These are phyloP conservation scores for Skeletonema tropicum DNA, from an alignment of 108 stramenopile species.

Conservation along the genomic window DNA sequence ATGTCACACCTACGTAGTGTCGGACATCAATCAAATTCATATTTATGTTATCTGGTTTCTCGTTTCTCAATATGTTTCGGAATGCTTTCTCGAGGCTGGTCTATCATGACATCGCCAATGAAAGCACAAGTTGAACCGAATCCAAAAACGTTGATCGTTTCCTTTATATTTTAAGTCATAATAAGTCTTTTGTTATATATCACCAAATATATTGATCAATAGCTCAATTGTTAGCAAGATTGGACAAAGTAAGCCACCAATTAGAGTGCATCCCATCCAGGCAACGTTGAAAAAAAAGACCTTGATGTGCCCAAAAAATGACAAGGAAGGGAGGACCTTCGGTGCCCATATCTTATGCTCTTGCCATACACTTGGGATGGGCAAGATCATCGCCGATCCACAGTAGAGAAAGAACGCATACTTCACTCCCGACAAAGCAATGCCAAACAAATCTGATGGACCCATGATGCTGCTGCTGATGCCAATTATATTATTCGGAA, in stretches of 20 bases:
- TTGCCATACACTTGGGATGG: slow-evolving; percentile 55
- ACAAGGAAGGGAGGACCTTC: slow-evolving; percentile 56
- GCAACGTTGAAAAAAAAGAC: slow-evolving; percentile 70
- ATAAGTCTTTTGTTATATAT: no score
- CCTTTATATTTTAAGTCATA: no score
- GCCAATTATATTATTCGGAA: neutral
- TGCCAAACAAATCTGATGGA: neutral
- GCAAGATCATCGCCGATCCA: slow-evolving; percentile 26
- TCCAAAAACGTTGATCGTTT: no score
- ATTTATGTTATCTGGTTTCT: no score
- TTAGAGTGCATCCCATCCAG: slow-evolving; percentile 63
- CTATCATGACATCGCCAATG: no score
- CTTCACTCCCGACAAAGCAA: neutral
- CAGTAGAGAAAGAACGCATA: slow-evolving; percentile 15
- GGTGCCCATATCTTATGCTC: slow-evolving; percentile 82
- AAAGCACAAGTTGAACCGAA: no score
- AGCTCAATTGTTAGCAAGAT: no score
- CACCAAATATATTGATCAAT: no score
- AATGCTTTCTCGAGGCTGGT: no score
- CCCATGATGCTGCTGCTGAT: neutral
- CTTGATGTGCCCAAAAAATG: slow-evolving; percentile 56
- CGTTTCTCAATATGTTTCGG: no score
- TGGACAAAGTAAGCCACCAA: slow-evolving; percentile 58
- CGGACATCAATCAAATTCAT: no score
- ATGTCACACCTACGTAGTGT: no score